A percentile compares a stretch with the other conserved stretches of the same genome.
Evolutionary conservation across 495 filamentous ascomycete species (phyloP).

Genomic region (Entonaema liquescens): DNA sequence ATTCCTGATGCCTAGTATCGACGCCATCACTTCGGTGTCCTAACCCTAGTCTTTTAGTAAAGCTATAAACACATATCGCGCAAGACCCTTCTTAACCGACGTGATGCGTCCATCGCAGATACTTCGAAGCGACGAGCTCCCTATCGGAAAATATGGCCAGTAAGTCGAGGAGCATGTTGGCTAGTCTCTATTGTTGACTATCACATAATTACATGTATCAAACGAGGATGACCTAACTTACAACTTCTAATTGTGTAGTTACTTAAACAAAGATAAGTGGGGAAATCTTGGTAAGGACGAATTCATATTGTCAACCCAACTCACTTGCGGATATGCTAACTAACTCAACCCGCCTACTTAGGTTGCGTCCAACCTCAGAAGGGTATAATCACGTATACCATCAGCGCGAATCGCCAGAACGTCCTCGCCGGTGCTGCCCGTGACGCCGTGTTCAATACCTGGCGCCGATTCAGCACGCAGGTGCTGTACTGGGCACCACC

Average conservation of each 20-base stretch:
- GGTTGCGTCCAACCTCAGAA: conserved; percentile 49
- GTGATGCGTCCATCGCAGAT: conserved; percentile 31
- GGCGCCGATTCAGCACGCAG: conserved; percentile 66
- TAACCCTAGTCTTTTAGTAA: background rate
- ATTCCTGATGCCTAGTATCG: background rate
- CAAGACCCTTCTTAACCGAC: background rate
- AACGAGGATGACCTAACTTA: background rate
- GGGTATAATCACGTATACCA: conserved; percentile 60
- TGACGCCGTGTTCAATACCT: conserved; percentile 67
- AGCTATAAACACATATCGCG: background rate
- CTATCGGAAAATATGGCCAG: conserved; percentile 36
- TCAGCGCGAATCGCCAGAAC: conserved; percentile 61
- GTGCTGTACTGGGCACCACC: conserved; percentile 82
- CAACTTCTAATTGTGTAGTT: conserved; percentile 7
- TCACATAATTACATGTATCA: background rate
- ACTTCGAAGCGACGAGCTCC: conserved; percentile 26
- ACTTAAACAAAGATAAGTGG: conserved; percentile 36
- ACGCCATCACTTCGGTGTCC: background rate
- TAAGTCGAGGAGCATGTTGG: conserved; percentile 2
- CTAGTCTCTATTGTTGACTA: background rate
- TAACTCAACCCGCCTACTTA: background rate
- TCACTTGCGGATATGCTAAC: background rate
- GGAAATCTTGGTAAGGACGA: conserved; percentile 22
- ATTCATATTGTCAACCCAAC: background rate
- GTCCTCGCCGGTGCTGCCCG: conserved; percentile 61